Percentiles rank a stretch among this genome's conserved stretches.
phyloP scores from a whole-genome alignment of 1,139 yeast species.

The Lodderomyces metapsilosis region DNA sequence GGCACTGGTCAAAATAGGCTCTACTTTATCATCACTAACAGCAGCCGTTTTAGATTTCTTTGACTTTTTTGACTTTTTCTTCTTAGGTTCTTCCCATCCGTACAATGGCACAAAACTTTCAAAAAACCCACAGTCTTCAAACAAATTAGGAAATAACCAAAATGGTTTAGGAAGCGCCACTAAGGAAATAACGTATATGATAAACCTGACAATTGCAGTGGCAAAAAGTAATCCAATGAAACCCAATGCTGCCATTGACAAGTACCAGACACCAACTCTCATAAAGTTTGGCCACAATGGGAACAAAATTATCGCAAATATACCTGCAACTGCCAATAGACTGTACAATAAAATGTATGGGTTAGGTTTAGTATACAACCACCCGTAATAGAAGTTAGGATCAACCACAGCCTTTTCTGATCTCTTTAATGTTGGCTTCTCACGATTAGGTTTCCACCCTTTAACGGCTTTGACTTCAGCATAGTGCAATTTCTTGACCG shows the following conservation, averaged over 20 bases:
- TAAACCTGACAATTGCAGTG: conserved; percentile 75
- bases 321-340: conserved; percentile 59
- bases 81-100: conserved; percentile 71
- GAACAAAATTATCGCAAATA: conserved; percentile 79
- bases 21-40: conserved; percentile 2
- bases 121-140: conserved; percentile 91
- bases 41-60: conserved; percentile 14
- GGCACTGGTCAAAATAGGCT: conserved; percentile 1
- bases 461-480: conserved; percentile 66
- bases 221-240: conserved; percentile 73
- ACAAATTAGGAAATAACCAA: conserved; percentile 95
- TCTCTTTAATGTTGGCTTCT: conserved; percentile 69
- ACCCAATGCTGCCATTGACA: conserved; percentile 75
- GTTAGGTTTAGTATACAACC: conserved; percentile 83
- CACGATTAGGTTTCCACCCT: conserved; percentile 64
- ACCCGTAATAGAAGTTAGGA: conserved; percentile 80
- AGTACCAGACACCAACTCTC: conserved; percentile 90
- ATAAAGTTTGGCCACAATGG: conserved; percentile 94
- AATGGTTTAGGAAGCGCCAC: conserved; percentile 65
- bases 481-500: conserved; percentile 70
- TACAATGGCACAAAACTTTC: conserved; percentile 89
- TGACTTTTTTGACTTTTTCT: conserved; percentile 19
- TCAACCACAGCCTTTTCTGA: conserved; percentile 66
- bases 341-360: conserved; percentile 65
- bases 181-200: conserved; percentile 64